phyloP scores from a whole-genome alignment of 441 rosid genomes.

The Cnidoscolus chayamansa region DNA sequence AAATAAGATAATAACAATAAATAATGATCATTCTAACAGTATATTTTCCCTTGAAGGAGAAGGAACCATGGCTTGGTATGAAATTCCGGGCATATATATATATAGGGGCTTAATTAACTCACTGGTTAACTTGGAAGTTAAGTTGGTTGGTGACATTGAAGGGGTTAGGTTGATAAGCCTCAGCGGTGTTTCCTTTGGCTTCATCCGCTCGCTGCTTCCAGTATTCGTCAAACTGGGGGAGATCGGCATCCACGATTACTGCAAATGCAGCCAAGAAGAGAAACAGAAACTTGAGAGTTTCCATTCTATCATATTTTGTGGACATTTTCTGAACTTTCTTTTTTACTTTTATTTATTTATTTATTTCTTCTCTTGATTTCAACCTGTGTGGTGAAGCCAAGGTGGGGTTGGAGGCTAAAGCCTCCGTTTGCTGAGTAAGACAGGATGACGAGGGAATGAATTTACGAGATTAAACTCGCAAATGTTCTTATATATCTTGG shows the following conservation, averaged over 20 bases:
- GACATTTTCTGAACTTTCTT: conserved; percentile 8
- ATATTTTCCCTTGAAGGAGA: no score
- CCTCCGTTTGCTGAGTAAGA: conserved; percentile 2
- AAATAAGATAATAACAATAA: no score
- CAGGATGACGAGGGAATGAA: not conserved
- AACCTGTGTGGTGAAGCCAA: conserved; percentile 10
- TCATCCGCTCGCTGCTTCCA: conserved; percentile 28
- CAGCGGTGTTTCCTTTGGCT: conserved; percentile 16
- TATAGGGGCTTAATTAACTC: not conserved
- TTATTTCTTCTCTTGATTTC: not conserved
- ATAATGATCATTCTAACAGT: no score
- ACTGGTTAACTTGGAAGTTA: conserved; percentile 37
- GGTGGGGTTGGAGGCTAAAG: conserved; percentile 1
- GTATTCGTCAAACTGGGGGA: conserved; percentile 24
- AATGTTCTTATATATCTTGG: not conserved
- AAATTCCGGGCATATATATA: no score
- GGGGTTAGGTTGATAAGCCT: conserved; percentile 40
- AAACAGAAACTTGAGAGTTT: conserved; percentile 1
- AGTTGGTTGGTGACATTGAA: conserved; percentile 36
- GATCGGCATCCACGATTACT: conserved; percentile 25
- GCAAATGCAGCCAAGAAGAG: conserved; percentile 30
- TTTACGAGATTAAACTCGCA: not conserved
- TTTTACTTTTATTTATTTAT: not conserved
- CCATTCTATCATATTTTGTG: not conserved
- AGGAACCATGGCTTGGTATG: no score